Evolutionary conservation across 164 flowering plant species (phyloP), one percentile per base, ranked within the genome.

Genomic region (Dillenia turbinata): DNA sequence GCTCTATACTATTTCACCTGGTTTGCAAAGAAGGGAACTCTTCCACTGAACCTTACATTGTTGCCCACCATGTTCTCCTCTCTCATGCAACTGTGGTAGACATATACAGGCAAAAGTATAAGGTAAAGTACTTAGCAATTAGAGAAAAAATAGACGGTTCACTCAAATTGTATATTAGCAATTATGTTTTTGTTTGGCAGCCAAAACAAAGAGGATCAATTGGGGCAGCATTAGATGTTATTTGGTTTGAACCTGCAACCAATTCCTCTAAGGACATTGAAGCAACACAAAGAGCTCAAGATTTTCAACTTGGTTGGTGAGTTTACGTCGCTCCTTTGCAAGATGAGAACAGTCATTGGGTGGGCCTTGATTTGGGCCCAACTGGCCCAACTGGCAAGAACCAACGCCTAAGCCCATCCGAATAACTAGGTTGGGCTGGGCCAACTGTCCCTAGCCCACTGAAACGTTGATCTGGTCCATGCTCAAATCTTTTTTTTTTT

Each of bases 301-400:
- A 51, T 51, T 51, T 51, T 51, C 53, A 51, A 17, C 12, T 51
- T 51, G n/a, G n/a, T 49, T 94, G 98, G 98, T 94, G 79, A 66
- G 12, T 46, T 26, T 26, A 26, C 40, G 2, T 26, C 2, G 5
- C 40, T 26, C 40, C 1, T 26, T 26, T 5, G 40, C 2, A 1
- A 2, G 40, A 26, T 26, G 40, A 0, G 40, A 26, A 26, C 40
- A 26, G 1, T 26, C 40, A 2, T 26, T 26, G 40, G 40, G 40
- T 26, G 40, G 40, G 40, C 40, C 3, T 26, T 1, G 1, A 26
- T 26, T 26, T 26, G 40, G 40, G 40, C 40, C 40, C 40, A 26
- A 19, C 22, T 1, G 22, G 22, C 22, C 22, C 22, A 19, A 19
- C 1, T 1, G 22, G 22, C 22, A 19, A 1, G 22, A 19, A 19